Base-by-base conservation (phyloP, 768 basidiomycete species). In the Lactarius hatsudake region DNA sequence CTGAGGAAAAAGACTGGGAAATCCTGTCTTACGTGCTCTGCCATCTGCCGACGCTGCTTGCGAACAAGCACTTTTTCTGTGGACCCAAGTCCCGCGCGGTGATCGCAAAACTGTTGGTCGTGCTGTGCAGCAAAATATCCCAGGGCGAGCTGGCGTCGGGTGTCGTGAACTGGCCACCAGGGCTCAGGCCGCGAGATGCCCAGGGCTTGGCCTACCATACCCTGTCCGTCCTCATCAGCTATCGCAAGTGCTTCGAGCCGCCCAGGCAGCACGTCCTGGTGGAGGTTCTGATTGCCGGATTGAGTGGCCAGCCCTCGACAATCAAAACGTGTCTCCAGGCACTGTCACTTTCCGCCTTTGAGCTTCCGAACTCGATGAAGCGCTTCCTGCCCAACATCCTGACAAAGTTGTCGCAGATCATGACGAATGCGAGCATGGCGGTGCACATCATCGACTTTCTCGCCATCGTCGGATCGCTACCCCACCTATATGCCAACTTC, bases 391-490 rank as follows among this genome's bases (percentile, higher is more conserved):
- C 93, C 8, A 81, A 84, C 42, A 93, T 97, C 61, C 80, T 98
- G 65, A 89, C 90, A 72, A 93, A 92, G 76, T 83, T 98, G 34
- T 88, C 91, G 8, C 90, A 92, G 75, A 96, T 98, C 78, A 96
- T 98, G 88, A 93, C 93, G 1, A 94, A 92, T 62, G 87, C 94
- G 2, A 88, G 88, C 67, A 90, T 98, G 84, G 90, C 94, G 7
- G 90, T 96, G n/a, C 96, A 98, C 74, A 96, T 98, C 75, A 86
- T 98, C 66, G 92, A 92, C 68, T 92, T 98, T 75, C 84, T 98
- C 28, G 84, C 87, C 53, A 89, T 97, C 68, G 83, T 97, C 55
- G 94, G 93, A 3, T 92, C 94, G 1, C 83, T 90, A 17, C 88
- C 86, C 1, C 78, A 83, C 7, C 79, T 98, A 7, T 91, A 94